Percentiles rank a stretch among this genome's conserved stretches.
phyloP scores from a whole-genome alignment of 208 protist species.

The Strigomonas galati region DNA sequence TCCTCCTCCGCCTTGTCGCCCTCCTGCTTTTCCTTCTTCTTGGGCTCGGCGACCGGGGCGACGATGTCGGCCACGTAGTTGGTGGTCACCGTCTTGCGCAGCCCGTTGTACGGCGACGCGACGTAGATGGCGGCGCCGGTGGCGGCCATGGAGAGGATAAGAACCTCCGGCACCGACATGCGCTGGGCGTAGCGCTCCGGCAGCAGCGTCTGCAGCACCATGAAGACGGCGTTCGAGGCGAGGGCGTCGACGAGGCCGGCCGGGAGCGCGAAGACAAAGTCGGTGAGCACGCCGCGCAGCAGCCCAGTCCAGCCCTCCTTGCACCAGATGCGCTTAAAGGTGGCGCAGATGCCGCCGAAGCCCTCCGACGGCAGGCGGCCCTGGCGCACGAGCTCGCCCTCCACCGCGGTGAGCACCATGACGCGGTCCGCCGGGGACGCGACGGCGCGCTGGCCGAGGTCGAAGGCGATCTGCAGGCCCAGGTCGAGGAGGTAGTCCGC shows the following conservation, averaged over 20 bases:
- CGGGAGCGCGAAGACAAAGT: constrained; percentile 57
- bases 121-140: constrained; percentile 51
- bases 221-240: constrained; percentile 43
- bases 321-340: constrained; percentile 48
- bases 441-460: constrained; percentile 58
- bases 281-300: constrained; percentile 61
- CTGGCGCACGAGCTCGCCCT: constrained; percentile 72
- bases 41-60: constrained; percentile 19
- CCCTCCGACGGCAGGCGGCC: constrained; percentile 57
- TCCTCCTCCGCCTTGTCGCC: constrained; percentile 1
- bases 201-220: constrained; percentile 38
- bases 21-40: constrained; percentile 1
- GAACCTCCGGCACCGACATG: constrained; percentile 37
- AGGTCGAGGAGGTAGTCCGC: constrained; percentile 43
- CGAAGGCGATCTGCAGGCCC: constrained; percentile 35
- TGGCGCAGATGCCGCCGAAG: constrained; percentile 50
- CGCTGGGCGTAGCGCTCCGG: constrained; percentile 28
- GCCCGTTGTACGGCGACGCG: constrained; percentile 60
- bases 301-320: constrained; percentile 56
- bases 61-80: constrained; percentile 83
- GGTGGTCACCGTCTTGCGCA: constrained; percentile 71
- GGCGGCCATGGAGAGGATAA: constrained; percentile 49
- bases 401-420: constrained; percentile 62
- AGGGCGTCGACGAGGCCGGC: constrained; percentile 52
- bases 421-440: constrained; percentile 59